Percentiles rank a stretch among this genome's conserved stretches.
Conservation (phyloP, 2,329 filamentous ascomycete genomes). For the Ustilaginoidea virens region DNA sequence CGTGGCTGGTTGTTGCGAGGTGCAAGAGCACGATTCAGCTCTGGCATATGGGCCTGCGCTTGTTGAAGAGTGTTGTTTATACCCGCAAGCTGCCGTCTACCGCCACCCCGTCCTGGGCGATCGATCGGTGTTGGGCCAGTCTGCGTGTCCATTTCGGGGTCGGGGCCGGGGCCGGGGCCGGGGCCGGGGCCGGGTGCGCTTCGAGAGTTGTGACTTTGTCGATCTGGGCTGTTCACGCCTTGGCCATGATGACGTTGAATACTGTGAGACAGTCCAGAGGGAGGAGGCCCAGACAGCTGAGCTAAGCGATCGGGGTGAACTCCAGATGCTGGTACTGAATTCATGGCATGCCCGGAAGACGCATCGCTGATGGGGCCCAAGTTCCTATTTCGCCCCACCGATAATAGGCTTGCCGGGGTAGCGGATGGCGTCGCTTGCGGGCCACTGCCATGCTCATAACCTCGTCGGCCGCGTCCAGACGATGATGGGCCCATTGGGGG, state of each 20-base stretch:
- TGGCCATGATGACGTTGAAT: constrained; percentile 13
- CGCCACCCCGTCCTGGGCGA: constrained; percentile 20
- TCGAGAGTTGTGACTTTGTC: constrained; percentile 8
- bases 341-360: constrained; percentile 11
- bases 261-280: constrained; percentile 13
- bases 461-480: constrained; percentile 30
- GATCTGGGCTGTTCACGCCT: constrained; percentile 12
- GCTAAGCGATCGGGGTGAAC: constrained; percentile 36
- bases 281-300: constrained; percentile 22
- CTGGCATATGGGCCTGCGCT: constrained; percentile 27
- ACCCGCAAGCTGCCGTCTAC: constrained; percentile 38
- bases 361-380: constrained; percentile 14
- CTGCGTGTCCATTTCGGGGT: constrained; percentile 15
- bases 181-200: too few species aligned
- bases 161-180: constrained; percentile 9
- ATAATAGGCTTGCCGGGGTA: constrained; percentile 14
- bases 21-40: constrained; percentile 19
- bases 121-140: constrained; percentile 22
- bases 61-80: constrained; percentile 45
- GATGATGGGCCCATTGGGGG: constrained; percentile 37
- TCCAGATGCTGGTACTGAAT: constrained; percentile 13
- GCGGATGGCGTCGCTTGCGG: constrained; percentile 16
- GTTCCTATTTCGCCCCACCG: constrained; percentile 25
- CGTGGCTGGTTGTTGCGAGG: constrained; percentile 18
- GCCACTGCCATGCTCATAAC: constrained; percentile 21